A percentile compares a stretch with the other conserved stretches of the same genome.
Evolutionary conservation across 768 basidiomycete species (phyloP).

Genomic region (Boletus reticulatus): DNA sequence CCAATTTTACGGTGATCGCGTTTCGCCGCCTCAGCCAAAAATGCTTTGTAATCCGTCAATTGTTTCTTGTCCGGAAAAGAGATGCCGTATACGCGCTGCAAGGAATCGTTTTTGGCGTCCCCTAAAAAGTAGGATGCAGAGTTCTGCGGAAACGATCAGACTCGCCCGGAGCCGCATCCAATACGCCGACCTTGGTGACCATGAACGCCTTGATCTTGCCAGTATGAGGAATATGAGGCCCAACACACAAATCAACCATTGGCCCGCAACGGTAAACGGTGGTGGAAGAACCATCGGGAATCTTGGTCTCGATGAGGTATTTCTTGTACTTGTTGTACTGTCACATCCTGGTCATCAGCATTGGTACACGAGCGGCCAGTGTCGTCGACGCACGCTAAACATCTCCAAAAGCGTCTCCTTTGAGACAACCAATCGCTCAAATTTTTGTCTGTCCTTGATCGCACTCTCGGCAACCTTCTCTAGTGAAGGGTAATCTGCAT

Average conservation of each 20-base stretch:
- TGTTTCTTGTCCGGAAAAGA: constrained; percentile 99
- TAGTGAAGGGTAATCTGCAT: constrained; percentile 80
- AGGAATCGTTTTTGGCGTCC: constrained; percentile 86
- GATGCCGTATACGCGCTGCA: constrained; percentile 97
- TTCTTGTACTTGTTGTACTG: constrained; percentile 99
- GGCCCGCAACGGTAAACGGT: constrained; percentile 99
- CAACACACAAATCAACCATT: constrained; percentile 95
- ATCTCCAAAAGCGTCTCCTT: constrained; percentile 96
- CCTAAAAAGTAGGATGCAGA: constrained; percentile 99
- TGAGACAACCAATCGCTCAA: constrained; percentile 88
- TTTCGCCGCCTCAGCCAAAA: constrained; percentile 96
- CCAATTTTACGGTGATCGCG: constrained; percentile 97
- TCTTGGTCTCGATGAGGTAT: constrained; percentile 92
- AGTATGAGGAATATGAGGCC: constrained; percentile 97
- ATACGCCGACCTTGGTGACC: constrained; percentile 75
- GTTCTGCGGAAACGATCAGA: constrained; percentile 49
- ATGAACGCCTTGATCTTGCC: constrained; percentile 97
- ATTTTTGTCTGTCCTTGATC: constrained; percentile 96
- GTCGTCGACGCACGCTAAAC: constrained; percentile 73
- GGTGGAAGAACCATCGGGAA: constrained; percentile 93
- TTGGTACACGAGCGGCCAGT: not conserved
- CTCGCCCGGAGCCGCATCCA: not conserved
- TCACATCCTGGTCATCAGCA: constrained; percentile 1
- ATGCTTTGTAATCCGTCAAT: constrained; percentile 89
- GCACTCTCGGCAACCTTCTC: constrained; percentile 87